Evolutionary conservation across 2,329 filamentous ascomycete genomes (phyloP).

Genomic region (Pyrenophora seminiperda): DNA sequence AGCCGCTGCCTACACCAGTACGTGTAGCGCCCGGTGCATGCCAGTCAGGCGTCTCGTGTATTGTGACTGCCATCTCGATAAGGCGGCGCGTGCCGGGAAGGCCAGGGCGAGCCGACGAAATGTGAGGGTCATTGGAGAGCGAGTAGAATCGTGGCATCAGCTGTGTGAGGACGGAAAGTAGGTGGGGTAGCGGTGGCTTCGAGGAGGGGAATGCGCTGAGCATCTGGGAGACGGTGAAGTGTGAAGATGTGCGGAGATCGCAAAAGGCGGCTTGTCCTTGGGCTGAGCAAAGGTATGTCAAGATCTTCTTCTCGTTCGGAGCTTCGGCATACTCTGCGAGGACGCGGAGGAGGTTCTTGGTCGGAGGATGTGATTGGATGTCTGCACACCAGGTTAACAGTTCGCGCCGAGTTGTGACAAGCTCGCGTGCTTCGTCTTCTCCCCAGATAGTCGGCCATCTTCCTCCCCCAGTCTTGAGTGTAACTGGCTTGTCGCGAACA

Average conservation of each 20-base stretch:
- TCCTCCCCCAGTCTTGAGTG: constrained; percentile 77
- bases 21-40: constrained; percentile 63
- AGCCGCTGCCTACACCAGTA: constrained; percentile 89
- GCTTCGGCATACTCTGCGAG: constrained; percentile 83
- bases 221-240: constrained; percentile 83
- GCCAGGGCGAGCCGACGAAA: constrained; percentile 71
- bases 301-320: constrained; percentile 83
- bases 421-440: constrained; percentile 79
- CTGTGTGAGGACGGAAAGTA: constrained; percentile 80
- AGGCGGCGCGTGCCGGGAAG: constrained; percentile 72
- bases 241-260: constrained; percentile 83
- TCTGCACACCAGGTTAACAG: constrained; percentile 96
- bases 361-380: constrained; percentile 89
- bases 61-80: constrained; percentile 94
- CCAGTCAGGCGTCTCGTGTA: constrained; percentile 88
- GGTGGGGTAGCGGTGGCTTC: constrained; percentile 80
- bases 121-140: constrained; percentile 91
- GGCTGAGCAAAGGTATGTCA: constrained; percentile 82
- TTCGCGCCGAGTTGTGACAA: constrained; percentile 89
- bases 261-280: constrained; percentile 94
- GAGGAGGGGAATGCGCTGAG: constrained; percentile 90
- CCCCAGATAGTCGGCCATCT: constrained; percentile 99
- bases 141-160: constrained; percentile 99
- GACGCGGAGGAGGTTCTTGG: constrained; percentile 82
- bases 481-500: constrained; percentile 80